Conservation (phyloP, 2,329 filamentous ascomycete genomes). For the Lachnellula occidentalis region DNA sequence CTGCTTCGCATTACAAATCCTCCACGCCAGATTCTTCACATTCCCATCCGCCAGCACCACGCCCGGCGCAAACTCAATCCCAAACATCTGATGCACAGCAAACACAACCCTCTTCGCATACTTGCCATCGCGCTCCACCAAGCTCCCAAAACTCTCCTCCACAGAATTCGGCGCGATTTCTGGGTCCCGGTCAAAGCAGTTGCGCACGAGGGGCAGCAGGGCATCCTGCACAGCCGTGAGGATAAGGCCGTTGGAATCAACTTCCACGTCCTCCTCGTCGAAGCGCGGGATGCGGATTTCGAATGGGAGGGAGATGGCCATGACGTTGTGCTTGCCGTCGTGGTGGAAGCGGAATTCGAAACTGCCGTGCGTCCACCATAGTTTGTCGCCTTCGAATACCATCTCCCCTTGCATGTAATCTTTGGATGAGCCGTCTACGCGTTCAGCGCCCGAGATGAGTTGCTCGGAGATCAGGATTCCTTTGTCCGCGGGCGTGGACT, state of each 20-base stretch:
- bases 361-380: conserved; percentile 95
- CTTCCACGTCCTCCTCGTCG: conserved; percentile 64
- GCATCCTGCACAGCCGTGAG: conserved; percentile 68
- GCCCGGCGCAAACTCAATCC: conserved; percentile 87
- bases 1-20: conserved; percentile 92
- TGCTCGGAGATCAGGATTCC: conserved; percentile 70
- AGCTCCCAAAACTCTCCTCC: conserved; percentile 77
- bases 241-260: conserved; percentile 53
- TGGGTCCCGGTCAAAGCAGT: conserved; percentile 88
- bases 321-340: conserved; percentile 83
- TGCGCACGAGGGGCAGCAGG: conserved; percentile 76
- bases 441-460: conserved; percentile 40
- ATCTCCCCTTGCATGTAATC: conserved; percentile 74
- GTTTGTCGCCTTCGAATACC: conserved; percentile 82
- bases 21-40: conserved; percentile 85
- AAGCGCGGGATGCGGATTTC: conserved; percentile 81
- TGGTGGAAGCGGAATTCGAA: conserved; percentile 98
- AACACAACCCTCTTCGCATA: conserved; percentile 89
- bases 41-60: conserved; percentile 91
- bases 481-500: conserved; percentile 66
- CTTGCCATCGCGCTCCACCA: conserved; percentile 82
- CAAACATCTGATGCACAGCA: conserved; percentile 94
- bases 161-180: conserved; percentile 78
- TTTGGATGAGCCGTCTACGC: conserved; percentile 43
- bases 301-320: conserved; percentile 90